Evolutionary conservation across 1,139 yeast species (phyloP).

Genomic region (Geotrichum australiense): DNA sequence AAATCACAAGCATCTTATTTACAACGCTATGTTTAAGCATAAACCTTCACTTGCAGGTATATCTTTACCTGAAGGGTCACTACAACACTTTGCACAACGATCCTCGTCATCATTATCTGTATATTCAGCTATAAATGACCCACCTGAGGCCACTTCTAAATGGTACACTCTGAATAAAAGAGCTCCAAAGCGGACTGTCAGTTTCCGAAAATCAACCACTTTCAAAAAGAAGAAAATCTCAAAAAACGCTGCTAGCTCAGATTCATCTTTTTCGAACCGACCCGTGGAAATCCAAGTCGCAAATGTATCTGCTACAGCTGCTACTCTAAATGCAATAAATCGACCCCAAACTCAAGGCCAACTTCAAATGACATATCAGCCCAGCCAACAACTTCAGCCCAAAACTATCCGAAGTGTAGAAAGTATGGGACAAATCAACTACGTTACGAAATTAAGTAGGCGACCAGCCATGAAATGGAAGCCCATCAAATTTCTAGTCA

Average conservation of each 20-base stretch:
- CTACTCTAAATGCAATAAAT: background rate
- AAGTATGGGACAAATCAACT: constrained; percentile 4
- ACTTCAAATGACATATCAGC: background rate
- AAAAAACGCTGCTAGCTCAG: background rate
- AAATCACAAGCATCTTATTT: too few relatives aligned
- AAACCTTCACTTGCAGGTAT: constrained; percentile 13
- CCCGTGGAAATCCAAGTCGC: constrained; percentile 8
- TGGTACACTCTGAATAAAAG: background rate
- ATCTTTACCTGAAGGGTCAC: constrained; percentile 12
- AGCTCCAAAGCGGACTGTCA: background rate
- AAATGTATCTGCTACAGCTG: constrained; percentile 6
- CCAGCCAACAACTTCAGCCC: constrained; percentile 1
- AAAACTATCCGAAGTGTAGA: constrained; percentile 4
- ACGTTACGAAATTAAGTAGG: background rate
- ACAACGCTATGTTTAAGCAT: constrained; percentile 9
- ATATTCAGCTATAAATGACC: constrained; percentile 4
- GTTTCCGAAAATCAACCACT: constrained; percentile 1
- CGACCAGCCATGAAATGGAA: constrained; percentile 3
- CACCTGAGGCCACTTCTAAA: background rate
- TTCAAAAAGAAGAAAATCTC: constrained; percentile 1
- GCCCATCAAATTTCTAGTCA: constrained; percentile 1
- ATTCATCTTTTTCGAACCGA: constrained; percentile 12
- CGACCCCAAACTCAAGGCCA: constrained; percentile 1
- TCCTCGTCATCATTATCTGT: constrained; percentile 7
- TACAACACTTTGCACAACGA: constrained; percentile 14